Evolutionary conservation across 805 yeast species (phyloP).

Genomic region (Pichia rugopelliculosa): DNA sequence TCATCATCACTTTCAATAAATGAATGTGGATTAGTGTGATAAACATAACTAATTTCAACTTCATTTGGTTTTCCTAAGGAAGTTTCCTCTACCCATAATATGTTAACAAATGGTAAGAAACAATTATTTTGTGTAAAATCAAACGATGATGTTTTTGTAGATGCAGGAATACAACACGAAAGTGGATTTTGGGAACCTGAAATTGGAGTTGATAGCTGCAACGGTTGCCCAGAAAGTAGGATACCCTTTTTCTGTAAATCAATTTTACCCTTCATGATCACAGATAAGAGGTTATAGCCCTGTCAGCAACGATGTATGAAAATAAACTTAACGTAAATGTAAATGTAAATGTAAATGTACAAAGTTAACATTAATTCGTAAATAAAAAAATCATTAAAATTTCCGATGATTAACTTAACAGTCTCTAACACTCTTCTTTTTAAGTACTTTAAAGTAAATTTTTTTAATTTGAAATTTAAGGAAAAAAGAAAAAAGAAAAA

Average conservation of each 20-base stretch:
- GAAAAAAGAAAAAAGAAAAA: no score
- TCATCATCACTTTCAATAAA: not conserved
- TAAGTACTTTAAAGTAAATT: no score
- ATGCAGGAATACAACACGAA: slow-evolving; percentile 13
- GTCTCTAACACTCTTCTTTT: no score
- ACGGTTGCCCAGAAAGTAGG: slow-evolving; percentile 7
- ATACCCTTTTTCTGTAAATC: slow-evolving; percentile 4
- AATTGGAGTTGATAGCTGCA: not conserved
- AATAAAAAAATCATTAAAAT: no score
- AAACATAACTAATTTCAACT: slow-evolving; percentile 19
- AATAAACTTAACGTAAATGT: no score
- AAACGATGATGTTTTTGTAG: slow-evolving; percentile 12
- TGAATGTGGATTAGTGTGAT: slow-evolving; percentile 3
- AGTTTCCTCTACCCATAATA: slow-evolving; percentile 22
- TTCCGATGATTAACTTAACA: no score
- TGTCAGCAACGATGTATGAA: not conserved
- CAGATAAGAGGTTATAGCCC: not conserved
- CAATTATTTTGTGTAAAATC: not conserved
- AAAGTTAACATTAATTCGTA: no score
- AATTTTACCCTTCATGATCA: slow-evolving; percentile 6
- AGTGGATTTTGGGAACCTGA: no score
- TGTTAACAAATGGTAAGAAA: slow-evolving; percentile 20
- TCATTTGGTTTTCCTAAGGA: slow-evolving; percentile 13
- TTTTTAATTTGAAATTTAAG: no score
- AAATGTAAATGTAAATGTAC: no score